A percentile compares a stretch with the other conserved stretches of the same genome.
phyloP scores from a whole-genome alignment of 2,329 filamentous ascomycete species.

The Fusarium sp. region DNA sequence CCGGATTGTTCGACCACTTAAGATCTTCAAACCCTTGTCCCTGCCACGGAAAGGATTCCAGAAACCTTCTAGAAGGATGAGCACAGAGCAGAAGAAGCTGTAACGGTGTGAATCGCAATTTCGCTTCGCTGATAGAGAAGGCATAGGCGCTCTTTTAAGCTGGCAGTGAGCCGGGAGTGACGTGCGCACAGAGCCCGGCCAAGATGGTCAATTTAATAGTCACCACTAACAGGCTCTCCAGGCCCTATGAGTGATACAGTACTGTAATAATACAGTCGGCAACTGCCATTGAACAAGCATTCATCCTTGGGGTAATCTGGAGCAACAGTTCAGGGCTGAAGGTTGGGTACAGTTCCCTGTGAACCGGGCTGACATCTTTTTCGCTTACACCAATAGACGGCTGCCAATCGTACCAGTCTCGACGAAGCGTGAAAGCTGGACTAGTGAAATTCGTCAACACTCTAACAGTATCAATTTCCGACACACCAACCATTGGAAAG shows the following conservation, averaged over 20 bases:
- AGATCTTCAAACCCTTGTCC: conserved; percentile 26
- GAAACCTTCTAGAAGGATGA: conserved; percentile 49
- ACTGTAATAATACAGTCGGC: not conserved
- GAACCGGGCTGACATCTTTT: conserved; percentile 10
- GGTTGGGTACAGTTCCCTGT: conserved; percentile 5
- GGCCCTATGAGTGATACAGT: conserved; percentile 18
- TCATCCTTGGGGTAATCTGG: conserved; percentile 32
- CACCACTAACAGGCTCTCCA: conserved; percentile 19
- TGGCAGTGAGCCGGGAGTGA: conserved; percentile 28
- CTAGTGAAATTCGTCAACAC: conserved; percentile 15
- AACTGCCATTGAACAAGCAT: conserved; percentile 30
- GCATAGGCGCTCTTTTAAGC: conserved; percentile 29
- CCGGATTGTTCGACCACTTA: conserved; percentile 39
- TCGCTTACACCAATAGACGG: conserved; percentile 2
- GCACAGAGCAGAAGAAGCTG: conserved; percentile 26
- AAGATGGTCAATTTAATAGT: conserved; percentile 20
- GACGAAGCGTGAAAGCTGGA: not conserved
- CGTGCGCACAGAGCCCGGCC: conserved; percentile 26
- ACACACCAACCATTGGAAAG: not conserved
- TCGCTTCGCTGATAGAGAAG: conserved; percentile 36
- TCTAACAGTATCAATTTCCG: conserved; percentile 12
- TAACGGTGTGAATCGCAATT: conserved; percentile 41
- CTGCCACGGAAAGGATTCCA: conserved; percentile 41
- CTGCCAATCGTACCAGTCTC: not conserved
- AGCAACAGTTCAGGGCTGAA: conserved; percentile 19